These are phyloP conservation scores for Mortierella sp. DNA, from an alignment of 371 early-diverging fungal species.

Conservation along the genomic window DNA sequence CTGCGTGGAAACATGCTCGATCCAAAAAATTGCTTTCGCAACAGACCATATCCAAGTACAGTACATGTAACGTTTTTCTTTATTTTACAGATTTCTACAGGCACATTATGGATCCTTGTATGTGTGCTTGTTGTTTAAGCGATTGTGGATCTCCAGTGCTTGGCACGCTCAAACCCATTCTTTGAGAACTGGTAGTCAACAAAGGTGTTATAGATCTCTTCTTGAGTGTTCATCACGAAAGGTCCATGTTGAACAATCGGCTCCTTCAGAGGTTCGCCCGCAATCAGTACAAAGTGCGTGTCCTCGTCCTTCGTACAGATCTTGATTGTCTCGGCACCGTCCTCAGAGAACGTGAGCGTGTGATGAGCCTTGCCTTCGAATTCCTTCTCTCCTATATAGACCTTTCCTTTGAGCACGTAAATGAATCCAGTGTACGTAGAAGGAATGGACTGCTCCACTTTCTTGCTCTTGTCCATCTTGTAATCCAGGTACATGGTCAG, in stretches of 20 bases:
- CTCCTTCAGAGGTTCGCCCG: conserved; percentile 7
- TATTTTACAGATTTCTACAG: too few relatives aligned
- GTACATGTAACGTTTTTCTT: too few relatives aligned
- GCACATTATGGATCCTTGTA: too few relatives aligned
- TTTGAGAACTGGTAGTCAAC: conserved; percentile 55
- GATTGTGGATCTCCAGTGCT: conserved; percentile 23
- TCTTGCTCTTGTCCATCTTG: conserved; percentile 62
- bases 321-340: conserved; percentile 54
- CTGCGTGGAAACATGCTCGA: too few relatives aligned
- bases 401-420: conserved; percentile 71
- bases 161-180: conserved; percentile 57
- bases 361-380: conserved; percentile 63
- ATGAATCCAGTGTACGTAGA: conserved; percentile 69
- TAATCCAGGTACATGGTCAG: conserved; percentile 81
- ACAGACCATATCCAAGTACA: too few relatives aligned
- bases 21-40: too few relatives aligned
- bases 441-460: conserved; percentile 65
- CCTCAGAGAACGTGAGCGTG: conserved; percentile 60
- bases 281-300: conserved; percentile 44
- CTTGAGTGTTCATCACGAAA: conserved; percentile 64
- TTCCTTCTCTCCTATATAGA: conserved; percentile 58
- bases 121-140: too few relatives aligned
- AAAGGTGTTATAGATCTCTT: conserved; percentile 57
- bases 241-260: conserved; percentile 60
- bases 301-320: conserved; percentile 63